phyloP scores from a whole-genome alignment of 257 asterid species.

The Primulina huaijiensis region DNA sequence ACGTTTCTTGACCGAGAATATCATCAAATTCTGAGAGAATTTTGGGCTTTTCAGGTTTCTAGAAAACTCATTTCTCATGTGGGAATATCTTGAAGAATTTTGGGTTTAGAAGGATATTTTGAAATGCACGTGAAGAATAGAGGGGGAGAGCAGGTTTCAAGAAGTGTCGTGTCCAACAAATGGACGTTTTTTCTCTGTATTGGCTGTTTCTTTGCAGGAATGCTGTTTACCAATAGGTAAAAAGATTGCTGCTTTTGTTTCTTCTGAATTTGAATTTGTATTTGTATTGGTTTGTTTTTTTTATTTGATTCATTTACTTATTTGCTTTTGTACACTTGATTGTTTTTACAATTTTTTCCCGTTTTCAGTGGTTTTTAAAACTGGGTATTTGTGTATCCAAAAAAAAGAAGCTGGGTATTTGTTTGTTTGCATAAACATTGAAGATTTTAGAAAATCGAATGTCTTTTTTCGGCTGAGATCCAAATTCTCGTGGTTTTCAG shows the following conservation, averaged over 20 bases:
- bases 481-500: not conserved
- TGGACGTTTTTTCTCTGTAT: conserved; percentile 84
- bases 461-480: not conserved
- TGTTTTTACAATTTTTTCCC: not conserved
- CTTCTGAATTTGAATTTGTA: not conserved
- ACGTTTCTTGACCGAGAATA: conserved; percentile 25
- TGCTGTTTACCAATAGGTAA: conserved; percentile 83
- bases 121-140: conserved; percentile 59
- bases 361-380: not conserved
- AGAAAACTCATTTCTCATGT: conserved; percentile 16
- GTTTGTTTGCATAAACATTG: not conserved
- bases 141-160: conserved; percentile 56
- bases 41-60: conserved; percentile 26
- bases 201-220: conserved; percentile 67
- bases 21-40: conserved; percentile 24
- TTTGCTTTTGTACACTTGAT: not conserved
- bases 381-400: not conserved
- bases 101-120: conserved; percentile 2
- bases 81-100: conserved; percentile 35
- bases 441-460: not conserved
- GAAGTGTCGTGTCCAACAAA: conserved; percentile 48
- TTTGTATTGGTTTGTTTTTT: not conserved
- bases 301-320: not conserved
- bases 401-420: not conserved
- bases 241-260: not conserved